Conservation (phyloP, 345 rosid species). For the Luvunga scandens region DNA sequence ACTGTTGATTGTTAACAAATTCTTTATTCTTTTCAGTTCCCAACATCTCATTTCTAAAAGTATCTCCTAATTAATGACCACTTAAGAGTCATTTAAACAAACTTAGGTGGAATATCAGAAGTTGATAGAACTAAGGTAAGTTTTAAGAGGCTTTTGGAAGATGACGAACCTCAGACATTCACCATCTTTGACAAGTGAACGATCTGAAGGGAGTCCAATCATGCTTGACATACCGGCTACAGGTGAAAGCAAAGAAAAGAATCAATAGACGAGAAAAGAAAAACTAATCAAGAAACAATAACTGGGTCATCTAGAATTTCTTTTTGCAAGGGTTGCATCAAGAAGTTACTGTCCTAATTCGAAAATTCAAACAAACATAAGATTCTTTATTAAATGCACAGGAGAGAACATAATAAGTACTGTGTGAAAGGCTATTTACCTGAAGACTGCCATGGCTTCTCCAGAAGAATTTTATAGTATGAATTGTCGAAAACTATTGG, state of each 20-base stretch:
- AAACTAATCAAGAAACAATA: background rate
- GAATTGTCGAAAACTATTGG: constrained; percentile 73
- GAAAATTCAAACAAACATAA: background rate
- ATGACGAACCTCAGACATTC: constrained; percentile 74
- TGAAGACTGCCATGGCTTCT: constrained; percentile 79
- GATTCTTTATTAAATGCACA: background rate
- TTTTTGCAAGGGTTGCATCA: background rate
- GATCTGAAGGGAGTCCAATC: constrained; percentile 96
- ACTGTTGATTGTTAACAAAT: background rate
- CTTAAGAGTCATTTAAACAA: background rate
- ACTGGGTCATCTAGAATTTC: background rate
- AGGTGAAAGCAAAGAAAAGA: constrained; percentile 10
- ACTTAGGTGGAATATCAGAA: background rate
- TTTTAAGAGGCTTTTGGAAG: background rate
- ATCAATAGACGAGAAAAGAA: background rate
- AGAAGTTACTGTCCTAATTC: background rate
- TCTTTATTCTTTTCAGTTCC: background rate
- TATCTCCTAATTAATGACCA: background rate
- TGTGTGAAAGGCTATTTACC: constrained; percentile 36
- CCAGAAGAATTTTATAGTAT: constrained; percentile 78
- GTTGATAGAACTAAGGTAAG: background rate
- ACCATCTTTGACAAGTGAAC: constrained; percentile 67
- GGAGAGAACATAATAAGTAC: background rate
- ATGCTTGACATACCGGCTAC: constrained; percentile 75
- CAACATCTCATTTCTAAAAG: background rate